phyloP scores from a whole-genome alignment of 768 basidiomycete genomes.

The Leucosporidium scottii region DNA sequence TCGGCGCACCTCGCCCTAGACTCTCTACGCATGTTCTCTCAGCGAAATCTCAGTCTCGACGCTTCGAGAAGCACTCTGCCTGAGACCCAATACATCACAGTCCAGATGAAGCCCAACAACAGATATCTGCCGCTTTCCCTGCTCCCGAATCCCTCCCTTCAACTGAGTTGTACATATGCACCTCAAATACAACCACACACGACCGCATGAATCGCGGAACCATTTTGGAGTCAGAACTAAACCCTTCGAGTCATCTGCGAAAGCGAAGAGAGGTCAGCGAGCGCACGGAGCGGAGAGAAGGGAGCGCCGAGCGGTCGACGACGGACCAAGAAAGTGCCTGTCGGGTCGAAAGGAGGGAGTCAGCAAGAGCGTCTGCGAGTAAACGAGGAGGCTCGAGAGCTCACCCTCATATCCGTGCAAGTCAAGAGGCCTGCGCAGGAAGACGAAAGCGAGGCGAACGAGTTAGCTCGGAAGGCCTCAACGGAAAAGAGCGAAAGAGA shows the following conservation, averaged over 20 bases:
- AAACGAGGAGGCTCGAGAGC: background rate
- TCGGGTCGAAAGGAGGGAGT: background rate
- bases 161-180: no score
- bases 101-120: no score
- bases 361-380: background rate
- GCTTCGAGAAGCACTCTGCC: no score
- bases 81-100: no score
- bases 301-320: background rate
- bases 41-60: no score
- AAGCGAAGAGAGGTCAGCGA: background rate
- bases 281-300: background rate
- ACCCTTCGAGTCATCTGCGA: constrained; percentile 1
- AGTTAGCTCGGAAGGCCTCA: background rate
- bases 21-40: no score
- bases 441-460: background rate
- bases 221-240: background rate
- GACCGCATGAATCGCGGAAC: no score
- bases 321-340: constrained; percentile 3
- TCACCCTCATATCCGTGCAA: constrained; percentile 30
- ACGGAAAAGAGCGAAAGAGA: background rate
- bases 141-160: no score
- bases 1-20: no score
- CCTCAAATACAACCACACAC: no score
- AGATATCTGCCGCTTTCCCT: no score
- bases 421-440: constrained; percentile 5